Conservation (phyloP, 345 rosid genomes). For the Excoecaria cochinchinensis region DNA sequence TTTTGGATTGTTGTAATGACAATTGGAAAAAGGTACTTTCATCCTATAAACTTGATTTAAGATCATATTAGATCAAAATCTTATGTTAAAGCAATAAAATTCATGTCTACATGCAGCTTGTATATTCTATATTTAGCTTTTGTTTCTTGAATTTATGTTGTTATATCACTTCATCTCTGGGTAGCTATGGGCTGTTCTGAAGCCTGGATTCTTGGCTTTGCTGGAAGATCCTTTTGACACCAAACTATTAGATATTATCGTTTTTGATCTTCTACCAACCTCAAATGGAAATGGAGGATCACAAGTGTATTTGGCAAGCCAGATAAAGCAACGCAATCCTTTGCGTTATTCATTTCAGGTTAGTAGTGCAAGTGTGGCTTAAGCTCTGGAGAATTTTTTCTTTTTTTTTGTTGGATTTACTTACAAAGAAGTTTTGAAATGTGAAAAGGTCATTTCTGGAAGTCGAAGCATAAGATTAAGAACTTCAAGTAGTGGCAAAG, state of each 20-base stretch:
- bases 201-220: conserved; percentile 91
- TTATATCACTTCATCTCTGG: conserved; percentile 11
- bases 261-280: conserved; percentile 56
- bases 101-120: background rate
- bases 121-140: background rate
- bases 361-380: background rate
- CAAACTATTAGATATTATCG: conserved; percentile 69
- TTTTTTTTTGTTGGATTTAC: background rate
- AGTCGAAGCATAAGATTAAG: conserved; percentile 55
- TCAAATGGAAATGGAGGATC: conserved; percentile 33
- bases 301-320: conserved; percentile 49
- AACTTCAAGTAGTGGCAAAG: conserved; percentile 57
- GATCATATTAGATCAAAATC: background rate
- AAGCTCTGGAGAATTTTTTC: background rate
- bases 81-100: background rate
- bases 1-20: conserved; percentile 53
- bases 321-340: conserved; percentile 67
- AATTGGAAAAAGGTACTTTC: conserved; percentile 67
- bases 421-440: background rate
- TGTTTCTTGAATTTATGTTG: background rate
- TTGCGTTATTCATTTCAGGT: conserved; percentile 63
- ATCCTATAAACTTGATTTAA: background rate
- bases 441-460: conserved; percentile 60
- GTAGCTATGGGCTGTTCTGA: conserved; percentile 95
- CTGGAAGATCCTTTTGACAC: conserved; percentile 71